Base-by-base conservation (phyloP, 2,329 filamentous ascomycete species). In the Dichotomopilus funicola region DNA sequence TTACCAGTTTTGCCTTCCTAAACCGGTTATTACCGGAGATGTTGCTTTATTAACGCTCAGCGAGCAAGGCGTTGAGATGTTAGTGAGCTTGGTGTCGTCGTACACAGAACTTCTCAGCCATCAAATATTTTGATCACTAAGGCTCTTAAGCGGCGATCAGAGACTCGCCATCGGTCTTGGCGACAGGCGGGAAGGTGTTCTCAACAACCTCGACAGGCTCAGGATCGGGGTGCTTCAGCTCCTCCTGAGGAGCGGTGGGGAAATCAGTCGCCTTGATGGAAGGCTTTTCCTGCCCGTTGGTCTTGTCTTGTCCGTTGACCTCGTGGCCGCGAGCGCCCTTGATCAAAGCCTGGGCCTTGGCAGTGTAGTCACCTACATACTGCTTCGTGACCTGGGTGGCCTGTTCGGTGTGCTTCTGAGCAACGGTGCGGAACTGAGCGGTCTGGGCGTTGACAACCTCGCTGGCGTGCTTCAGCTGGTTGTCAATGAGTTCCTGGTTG, bases 401-500 rank as follows among this genome's bases (percentile, higher is more conserved):
- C 63, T 83, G 79, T 51, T 78, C 75, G 48, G 84, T 83, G 67
- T 86, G 83, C 73, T 86, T 81, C 70, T 77, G 78, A 42, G 83
- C 83, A 55, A 84, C 74, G 55, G 74, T 72, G 65, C 81, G 80
- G 51, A 86, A 75, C 73, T 86, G 82, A 60, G 76, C 72, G 50
- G 84, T 83, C 74, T 87, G 85, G 60, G 78, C 74, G 68, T 78
- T 79, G 66, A 86, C 73, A 41, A 85, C 67, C 36, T 83, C 75
- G 43, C 78, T 76, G 53, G 76, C 80, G 59, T 81, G 74, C 69
- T 79, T 72, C 62, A 88, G 68, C 63, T 86, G 79, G 61, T 76
- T 70, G 66, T 88, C 85, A 64, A 88, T 87, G 56, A 87, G 70
- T 72, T 87, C 84, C 74, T 86, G 77, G 78, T 88, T 88, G 64